Evolutionary conservation across 306 rosid genomes (phyloP), one percentile per base, ranked within the genome.

Genomic region (Mimosa pudica): DNA sequence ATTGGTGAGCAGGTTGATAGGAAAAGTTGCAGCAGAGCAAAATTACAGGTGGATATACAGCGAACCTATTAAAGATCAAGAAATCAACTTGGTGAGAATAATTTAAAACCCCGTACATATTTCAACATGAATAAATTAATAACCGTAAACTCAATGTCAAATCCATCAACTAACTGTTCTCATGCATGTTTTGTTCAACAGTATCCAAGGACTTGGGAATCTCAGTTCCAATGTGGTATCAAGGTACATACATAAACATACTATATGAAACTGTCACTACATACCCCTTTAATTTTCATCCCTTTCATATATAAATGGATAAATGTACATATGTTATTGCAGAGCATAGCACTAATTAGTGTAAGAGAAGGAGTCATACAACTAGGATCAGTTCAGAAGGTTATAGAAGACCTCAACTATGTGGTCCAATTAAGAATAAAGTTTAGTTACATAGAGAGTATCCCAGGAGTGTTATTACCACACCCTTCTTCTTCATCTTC

Each of bases 141-240:
- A 2, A 54, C 18, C 18, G 0, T 20, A 60, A 60, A 8, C 24
- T 60, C 6, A 20, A 18, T 9, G 65, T 10, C 14, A 60, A 20
- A 60, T 20, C 36, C 36, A 60, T 18, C 13, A 51, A 51, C n/a
- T 47, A 57, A 18, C 10, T 14, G 42, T 13, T 33, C 71, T 67
- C 71, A 8, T 67, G 60, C 61, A 60, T 52, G 77, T 82, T 65
- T 66, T 47, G 74, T 83, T 81, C 80, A n/a, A 41, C 94, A 95
- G 99, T 95, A 91, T 79, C 99, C 99, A 81, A 84, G 99, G 83
- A 95, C 99, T 60, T 95, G 99, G 99, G 99, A 95, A 88, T 97
- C 98, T 33, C 99, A 95, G 89, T 95, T 95, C 84, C 91, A 93
- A 82, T 95, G 98, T 76, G 99, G 99, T 75, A 93, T 95, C 78